A percentile compares a stretch with the other conserved stretches of the same genome.
These are phyloP conservation scores for Lupinus albus DNA, from an alignment of 306 rosid genomes.

Conservation along the genomic window DNA sequence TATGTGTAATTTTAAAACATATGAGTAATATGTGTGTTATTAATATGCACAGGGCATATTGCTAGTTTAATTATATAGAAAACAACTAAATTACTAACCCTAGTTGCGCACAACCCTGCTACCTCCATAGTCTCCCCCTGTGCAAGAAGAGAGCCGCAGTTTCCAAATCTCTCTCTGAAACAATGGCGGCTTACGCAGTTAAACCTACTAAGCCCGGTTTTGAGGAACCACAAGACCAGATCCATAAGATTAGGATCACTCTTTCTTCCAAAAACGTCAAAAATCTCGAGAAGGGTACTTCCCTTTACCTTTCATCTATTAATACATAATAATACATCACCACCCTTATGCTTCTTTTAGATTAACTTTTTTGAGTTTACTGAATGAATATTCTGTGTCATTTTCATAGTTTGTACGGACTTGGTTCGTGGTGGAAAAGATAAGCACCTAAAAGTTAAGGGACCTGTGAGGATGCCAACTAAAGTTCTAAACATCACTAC, in stretches of 20 bases:
- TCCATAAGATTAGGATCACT: slow-evolving; percentile 78
- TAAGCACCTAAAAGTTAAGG: slow-evolving; percentile 67
- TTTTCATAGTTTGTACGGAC: slow-evolving; percentile 62
- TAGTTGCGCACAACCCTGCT: too few species aligned
- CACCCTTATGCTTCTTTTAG: too few species aligned
- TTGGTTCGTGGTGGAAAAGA: slow-evolving; percentile 78
- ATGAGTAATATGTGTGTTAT: too few species aligned
- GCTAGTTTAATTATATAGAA: too few species aligned
- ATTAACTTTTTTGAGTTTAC: too few species aligned
- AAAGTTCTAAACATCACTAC: slow-evolving; percentile 71
- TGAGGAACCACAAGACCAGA: slow-evolving; percentile 61
- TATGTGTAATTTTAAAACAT: too few species aligned
- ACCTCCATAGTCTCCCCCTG: too few species aligned
- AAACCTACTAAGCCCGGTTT: slow-evolving; percentile 66
- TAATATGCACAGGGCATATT: too few species aligned
- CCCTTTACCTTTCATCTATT: background rate
- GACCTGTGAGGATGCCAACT: slow-evolving; percentile 80
- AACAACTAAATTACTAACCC: too few species aligned
- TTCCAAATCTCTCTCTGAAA: background rate
- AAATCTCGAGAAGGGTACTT: slow-evolving; percentile 67
- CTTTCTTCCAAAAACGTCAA: slow-evolving; percentile 74
- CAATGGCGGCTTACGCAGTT: slow-evolving; percentile 64
- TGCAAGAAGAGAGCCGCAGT: too few species aligned
- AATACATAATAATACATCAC: too few species aligned
- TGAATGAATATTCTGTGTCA: too few species aligned